Evolutionary conservation across 176 grass and related monocot genomes (phyloP), one percentile per base, ranked within the genome.

Genomic region (Cymbopogon citratus): DNA sequence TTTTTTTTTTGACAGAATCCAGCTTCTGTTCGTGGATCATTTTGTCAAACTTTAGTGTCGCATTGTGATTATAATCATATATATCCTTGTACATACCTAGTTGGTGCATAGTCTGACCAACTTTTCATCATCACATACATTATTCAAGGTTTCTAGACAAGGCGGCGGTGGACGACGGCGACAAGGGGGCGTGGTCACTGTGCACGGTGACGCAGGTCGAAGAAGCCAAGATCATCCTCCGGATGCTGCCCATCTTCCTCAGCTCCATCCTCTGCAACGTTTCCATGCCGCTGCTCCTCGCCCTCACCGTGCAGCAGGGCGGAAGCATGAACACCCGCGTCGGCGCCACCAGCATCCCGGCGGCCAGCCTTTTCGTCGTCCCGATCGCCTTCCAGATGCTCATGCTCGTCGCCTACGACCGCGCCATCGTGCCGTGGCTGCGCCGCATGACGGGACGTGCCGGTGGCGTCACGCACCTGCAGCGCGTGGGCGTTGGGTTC

Each of bases 211-310:
- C 90, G 62, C 92, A 97, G 60, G 94, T 97, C 49, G 95, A 94
- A 83, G 92, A 97, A 77, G 84, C 94, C 25, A 97, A 98, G 65
- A 89, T 81, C 74, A 89, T 92, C 71, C 88, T 98, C 25, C 79
- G 80, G 14, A 86, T 96, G 79, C 43, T 92, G n/a, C 93, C 90
- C 27, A 28, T 92, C 63, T 97, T 92, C 86, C 43, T 89, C n/a
- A 83, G 65, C 43, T 88, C 93, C 34, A 70, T 90, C 44, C 46
- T 91, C 57, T 66, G 68, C 40, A 78, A 86, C 83, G n/a, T 89
- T 63, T 74, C 89, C 28, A 44, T 96, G 9, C 78, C 90, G 12
- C 88, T 92, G 40, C 90, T 88, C 27, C 66, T 89, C 51, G 29
- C 90, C 52, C 52, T 96, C 80, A 90, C 88, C 11, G 79, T 92